Base-by-base conservation (phyloP, 345 rosid species). In the Dipteronia dyeriana region DNA sequence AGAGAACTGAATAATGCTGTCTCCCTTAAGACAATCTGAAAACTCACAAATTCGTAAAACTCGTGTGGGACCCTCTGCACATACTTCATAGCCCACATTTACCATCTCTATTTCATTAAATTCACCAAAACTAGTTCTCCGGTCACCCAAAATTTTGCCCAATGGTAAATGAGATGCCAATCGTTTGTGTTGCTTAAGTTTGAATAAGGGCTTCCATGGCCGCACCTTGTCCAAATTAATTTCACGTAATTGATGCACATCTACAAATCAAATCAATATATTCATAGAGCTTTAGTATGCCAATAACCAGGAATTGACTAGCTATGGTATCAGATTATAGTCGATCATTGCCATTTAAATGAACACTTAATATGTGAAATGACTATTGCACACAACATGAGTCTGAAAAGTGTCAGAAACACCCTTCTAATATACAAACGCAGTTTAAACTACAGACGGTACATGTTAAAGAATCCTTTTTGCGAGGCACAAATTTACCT, bases 141-240 rank as follows among this genome's bases (percentile, higher is more conserved):
- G 84, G 77, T 80, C 84, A 82, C 79, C 82, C 64, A 68, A 66
- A 54, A 79, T 86, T 82, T 82, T 82, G 73, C 80, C 87, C 56
- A 81, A 73, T 84, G 73, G 75, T 56, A 82, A 82, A 80, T 86
- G 88, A 79, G 96, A 89, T 45, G 86, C 84, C 76, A 91, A 79
- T 63, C 89, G 87, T 84, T 84, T 82, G 23, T 71, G 82, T 57
- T 86, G 92, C 68, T 86, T 78, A 70, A 72, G 76, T 85, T 88
- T 95, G 77, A 75, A 85, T 77, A 93, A 91, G 70, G 98, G 90
- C 86, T 91, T 95, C 99, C 99, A 95, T 16, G 89, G 82, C 67
- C 97, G 95, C 76, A 95, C 88, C 86, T 95, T 95, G 83, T 95
- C 99, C 88, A 95, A 86, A 87, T 87, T 93, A 68, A 95, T 89